Base-by-base conservation (phyloP, 768 basidiomycete species). In the Hemileccinum impolitum region DNA sequence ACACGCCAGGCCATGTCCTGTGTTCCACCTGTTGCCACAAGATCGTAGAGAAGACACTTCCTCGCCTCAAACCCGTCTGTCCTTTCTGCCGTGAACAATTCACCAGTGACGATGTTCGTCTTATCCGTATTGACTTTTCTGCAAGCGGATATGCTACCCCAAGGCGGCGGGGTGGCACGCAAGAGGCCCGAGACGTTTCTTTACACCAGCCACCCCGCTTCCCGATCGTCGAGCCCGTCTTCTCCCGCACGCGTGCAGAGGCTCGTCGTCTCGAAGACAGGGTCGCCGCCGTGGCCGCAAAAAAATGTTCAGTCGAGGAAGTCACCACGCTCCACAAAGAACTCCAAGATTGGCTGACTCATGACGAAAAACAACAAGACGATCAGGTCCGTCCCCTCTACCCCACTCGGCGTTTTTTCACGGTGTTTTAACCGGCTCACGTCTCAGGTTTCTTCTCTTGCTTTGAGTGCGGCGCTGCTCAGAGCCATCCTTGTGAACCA, bases 251-350 rank as follows among this genome's bases (percentile, higher is more conserved):
- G 49, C 75, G 60, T 65, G 79, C 59, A 57, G 81, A 86, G 52
- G 83, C 80, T 49, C 82, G 82, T 34, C 72, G 79, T 54, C 74
- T 91, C 48, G 89, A 91, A 69, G 81, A 82, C 70, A 88, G 81
- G 69, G 87, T 91, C 49, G 82, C 82, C 48, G 79, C 77, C 60
- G 83, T 90, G 58, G 89, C 89, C 30, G 79, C 81, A 13, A 87
- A 87, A 80, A 90, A 87, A 77, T 89, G 86, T 71, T 88, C 87
- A 34, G 88, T 91, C 52, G 89, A 90, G 66, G 89, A 91, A 72
- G 86, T 91, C 44, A 79, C 82, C 44, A 72, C 76, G 51, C 78
- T 91, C 55, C 85, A 88, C 70, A 79, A 82, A 62, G 89, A 91
- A 70, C 76, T 91, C 53, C 79, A 87, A 64, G 80, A 81, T 52